Base-by-base conservation (phyloP, 805 yeast genomes). In the Pichia paraexigua region DNA sequence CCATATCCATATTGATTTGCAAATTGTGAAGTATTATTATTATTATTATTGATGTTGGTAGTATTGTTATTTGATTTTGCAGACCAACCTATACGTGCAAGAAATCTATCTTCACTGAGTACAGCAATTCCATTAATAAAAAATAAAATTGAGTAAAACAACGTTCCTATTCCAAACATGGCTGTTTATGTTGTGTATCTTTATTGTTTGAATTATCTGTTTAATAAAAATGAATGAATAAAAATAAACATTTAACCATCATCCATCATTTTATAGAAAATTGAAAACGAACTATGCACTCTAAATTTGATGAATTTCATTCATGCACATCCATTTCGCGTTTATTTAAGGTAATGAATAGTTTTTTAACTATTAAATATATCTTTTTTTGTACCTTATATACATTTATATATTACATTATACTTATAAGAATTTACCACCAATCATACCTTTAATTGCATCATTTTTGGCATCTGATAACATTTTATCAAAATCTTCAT, bases 111-210 rank as follows among this genome's bases (percentile, higher is more conserved):
- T 58, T 80, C 85, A 52, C 82, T 77, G 43, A 80, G 69, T 22
- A 80, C 78, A 0, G 85, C 85, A 18, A 80, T 70, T 0, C 82
- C 81, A 58, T 80, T 80, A 40, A 79, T 73, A 45, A 75, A 57
- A 46, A 80, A 71, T n/a, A 80, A 65, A 24, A 74, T 67, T 50
- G 78, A 73, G 62, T 79, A 79, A 44, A 79, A 65, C 27, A 79
- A 64, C 56, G 74, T 75, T 35, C 83, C 83, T 43, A 79, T 66
- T 24, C 84, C 83, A 68, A 79, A 77, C 83, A 78, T 76, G 4
- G 28, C 15, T 24, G 18, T 41, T 11, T 20, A 21, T 22, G 6
- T 4, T 32, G 13, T 24, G n/a, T 9, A 12, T 12, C 7, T 24
- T 24, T 9, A 18, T 12, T n/a, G 18, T 3, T 20, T 13, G 7